Conservation (phyloP, 2,329 filamentous ascomycete species). For the Fusarium sp. region DNA sequence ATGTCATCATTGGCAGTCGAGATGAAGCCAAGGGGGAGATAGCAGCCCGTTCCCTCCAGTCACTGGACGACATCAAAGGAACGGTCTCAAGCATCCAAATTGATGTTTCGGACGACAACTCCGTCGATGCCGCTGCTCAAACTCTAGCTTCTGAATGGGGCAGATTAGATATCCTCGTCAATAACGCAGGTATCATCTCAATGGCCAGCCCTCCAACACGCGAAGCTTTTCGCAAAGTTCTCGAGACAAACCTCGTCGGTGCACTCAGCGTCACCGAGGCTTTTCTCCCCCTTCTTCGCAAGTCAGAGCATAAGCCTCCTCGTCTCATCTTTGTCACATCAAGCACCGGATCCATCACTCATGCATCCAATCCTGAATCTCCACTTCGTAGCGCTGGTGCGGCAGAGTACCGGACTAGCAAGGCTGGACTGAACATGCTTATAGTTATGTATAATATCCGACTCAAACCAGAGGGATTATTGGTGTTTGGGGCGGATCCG, state of each 20-base stretch:
- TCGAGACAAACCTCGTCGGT: constrained; percentile 17
- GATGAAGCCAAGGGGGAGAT: constrained; percentile 11
- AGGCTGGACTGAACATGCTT: constrained; percentile 22
- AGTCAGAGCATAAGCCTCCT: constrained; percentile 3
- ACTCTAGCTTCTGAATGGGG: constrained; percentile 10
- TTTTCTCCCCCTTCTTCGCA: neutral
- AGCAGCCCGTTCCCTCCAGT: neutral
- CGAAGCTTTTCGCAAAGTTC: neutral
- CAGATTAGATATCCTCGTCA: constrained; percentile 13
- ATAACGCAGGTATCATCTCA: constrained; percentile 8
- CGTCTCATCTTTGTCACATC: constrained; percentile 19
- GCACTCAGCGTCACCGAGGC: neutral
- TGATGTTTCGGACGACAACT: constrained; percentile 3
- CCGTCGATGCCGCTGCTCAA: constrained; percentile 6
- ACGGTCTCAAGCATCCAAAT: constrained; percentile 13
- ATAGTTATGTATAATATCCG: constrained; percentile 7
- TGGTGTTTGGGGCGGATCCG: constrained; percentile 7
- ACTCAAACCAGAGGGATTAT: neutral
- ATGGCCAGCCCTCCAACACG: neutral
- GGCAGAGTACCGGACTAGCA: constrained; percentile 6
- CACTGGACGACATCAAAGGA: constrained; percentile 4
- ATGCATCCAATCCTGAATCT: neutral
- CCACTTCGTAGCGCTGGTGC: neutral
- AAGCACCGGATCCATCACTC: constrained; percentile 11
- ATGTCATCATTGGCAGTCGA: constrained; percentile 21